These are phyloP conservation scores for Sugiyamaella americana DNA, from an alignment of 805 yeast species.

Conservation along the genomic window DNA sequence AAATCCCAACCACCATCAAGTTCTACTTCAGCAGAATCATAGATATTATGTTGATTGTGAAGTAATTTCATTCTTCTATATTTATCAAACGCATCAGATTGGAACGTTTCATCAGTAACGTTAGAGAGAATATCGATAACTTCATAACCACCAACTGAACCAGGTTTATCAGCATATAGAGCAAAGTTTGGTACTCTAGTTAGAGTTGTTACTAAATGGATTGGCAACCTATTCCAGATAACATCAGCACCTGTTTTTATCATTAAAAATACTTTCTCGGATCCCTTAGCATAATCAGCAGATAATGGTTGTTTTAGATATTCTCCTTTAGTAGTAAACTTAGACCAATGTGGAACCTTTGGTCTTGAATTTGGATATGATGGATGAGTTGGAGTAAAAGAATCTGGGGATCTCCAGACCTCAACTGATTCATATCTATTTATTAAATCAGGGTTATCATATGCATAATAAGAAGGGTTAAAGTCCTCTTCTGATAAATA, in stretches of 20 bases:
- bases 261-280: slow-evolving; percentile 29
- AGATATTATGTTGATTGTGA: slow-evolving; percentile 19
- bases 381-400: slow-evolving; percentile 9
- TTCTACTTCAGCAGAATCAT: slow-evolving; percentile 13
- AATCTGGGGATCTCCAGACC: slow-evolving; percentile 16
- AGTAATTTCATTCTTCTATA: slow-evolving; percentile 27
- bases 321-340: slow-evolving; percentile 10
- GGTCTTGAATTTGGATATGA: slow-evolving; percentile 8
- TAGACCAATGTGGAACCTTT: slow-evolving; percentile 2
- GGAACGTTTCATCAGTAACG: slow-evolving; percentile 19
- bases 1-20: slow-evolving; percentile 30
- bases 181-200: slow-evolving; percentile 28
- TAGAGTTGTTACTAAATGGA: slow-evolving; percentile 31
- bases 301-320: slow-evolving; percentile 22
- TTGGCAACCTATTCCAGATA: slow-evolving; percentile 33
- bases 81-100: slow-evolving; percentile 18
- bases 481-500: too few relatives aligned
- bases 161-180: slow-evolving; percentile 32
- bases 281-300: slow-evolving; percentile 24
- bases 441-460: neutral
- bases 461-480: too few relatives aligned
- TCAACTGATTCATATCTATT: slow-evolving; percentile 13
- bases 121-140: slow-evolving; percentile 30
- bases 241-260: slow-evolving; percentile 35
- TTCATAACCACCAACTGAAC: slow-evolving; percentile 28